Percentiles rank a stretch among this genome's conserved stretches.
phyloP scores from a whole-genome alignment of 2,329 filamentous ascomycete species.

The Thielaviopsis ethacetica region DNA sequence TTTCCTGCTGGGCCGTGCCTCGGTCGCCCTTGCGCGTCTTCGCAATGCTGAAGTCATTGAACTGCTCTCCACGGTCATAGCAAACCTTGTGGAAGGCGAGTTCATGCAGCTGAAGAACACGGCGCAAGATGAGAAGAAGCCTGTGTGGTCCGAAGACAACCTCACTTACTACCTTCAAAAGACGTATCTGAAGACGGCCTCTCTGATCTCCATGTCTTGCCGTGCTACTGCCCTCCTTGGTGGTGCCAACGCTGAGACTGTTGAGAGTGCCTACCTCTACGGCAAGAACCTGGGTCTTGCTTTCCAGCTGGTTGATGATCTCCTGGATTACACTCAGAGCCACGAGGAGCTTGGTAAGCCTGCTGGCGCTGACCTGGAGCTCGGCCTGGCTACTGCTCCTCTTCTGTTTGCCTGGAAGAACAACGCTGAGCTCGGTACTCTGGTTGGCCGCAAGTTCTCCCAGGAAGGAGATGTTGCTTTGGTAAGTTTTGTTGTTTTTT shows the following conservation, averaged over 20 bases:
- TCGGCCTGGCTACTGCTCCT: slow-evolving; percentile 86
- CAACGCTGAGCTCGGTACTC: slow-evolving; percentile 62
- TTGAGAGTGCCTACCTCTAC: slow-evolving; percentile 83
- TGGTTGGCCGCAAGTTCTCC: slow-evolving; percentile 85
- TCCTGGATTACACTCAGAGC: slow-evolving; percentile 88
- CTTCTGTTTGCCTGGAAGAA: slow-evolving; percentile 91
- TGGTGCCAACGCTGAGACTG: slow-evolving; percentile 56
- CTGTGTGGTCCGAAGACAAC: slow-evolving; percentile 73
- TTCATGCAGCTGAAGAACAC: slow-evolving; percentile 99
- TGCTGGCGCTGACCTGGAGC: slow-evolving; percentile 79
- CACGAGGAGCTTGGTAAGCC: slow-evolving; percentile 83
- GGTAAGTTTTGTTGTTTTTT: slow-evolving; percentile 36
- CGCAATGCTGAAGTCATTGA: slow-evolving; percentile 90
- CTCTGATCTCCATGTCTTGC: slow-evolving; percentile 90
- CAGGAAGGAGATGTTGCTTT: slow-evolving; percentile 67
- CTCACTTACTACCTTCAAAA: slow-evolving; percentile 92
- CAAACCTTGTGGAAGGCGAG: slow-evolving; percentile 93
- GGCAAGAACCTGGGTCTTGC: slow-evolving; percentile 87
- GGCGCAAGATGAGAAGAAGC: slow-evolving; percentile 67
- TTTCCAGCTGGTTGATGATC: slow-evolving; percentile 94
- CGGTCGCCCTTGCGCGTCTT: slow-evolving; percentile 77
- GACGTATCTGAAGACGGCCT: slow-evolving; percentile 94
- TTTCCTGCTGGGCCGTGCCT: slow-evolving; percentile 83
- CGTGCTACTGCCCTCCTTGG: slow-evolving; percentile 78
- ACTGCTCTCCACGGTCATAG: slow-evolving; percentile 86